phyloP scores from a whole-genome alignment of 371 early-diverging fungal species.

The Encephalitozoon romaleae region DNA sequence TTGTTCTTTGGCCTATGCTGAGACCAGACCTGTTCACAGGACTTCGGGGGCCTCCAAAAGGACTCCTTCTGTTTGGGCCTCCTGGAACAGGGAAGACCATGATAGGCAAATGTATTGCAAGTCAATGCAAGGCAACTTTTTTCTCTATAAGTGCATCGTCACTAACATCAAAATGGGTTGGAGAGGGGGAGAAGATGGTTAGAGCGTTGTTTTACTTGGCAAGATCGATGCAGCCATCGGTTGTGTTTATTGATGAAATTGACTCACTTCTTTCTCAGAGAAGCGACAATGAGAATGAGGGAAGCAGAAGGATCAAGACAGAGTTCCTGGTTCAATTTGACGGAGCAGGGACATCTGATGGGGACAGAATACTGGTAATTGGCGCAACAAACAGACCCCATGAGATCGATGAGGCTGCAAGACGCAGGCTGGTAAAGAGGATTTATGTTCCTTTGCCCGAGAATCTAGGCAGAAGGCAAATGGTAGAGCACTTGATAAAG shows the following conservation, averaged over 20 bases:
- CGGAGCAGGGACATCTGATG: conserved; percentile 67
- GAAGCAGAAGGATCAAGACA: conserved; percentile 74
- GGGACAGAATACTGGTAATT: conserved; percentile 71
- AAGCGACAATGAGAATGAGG: conserved; percentile 76
- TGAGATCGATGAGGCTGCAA: conserved; percentile 77
- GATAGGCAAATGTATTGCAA: conserved; percentile 80
- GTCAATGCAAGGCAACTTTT: conserved; percentile 79
- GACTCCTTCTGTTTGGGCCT: conserved; percentile 62
- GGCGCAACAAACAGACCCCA: conserved; percentile 71
- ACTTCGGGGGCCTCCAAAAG: conserved; percentile 74
- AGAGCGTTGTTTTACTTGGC: conserved; percentile 81
- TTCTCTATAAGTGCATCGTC: conserved; percentile 75
- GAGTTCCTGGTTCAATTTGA: conserved; percentile 73
- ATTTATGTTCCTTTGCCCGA: conserved; percentile 76
- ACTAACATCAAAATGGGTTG: conserved; percentile 83
- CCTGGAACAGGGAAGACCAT: conserved; percentile 79
- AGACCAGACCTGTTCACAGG: conserved; percentile 75
- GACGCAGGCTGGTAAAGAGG: conserved; percentile 69
- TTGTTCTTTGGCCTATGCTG: conserved; percentile 72
- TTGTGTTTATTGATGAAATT: conserved; percentile 77
- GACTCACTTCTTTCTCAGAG: conserved; percentile 79
- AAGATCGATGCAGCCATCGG: conserved; percentile 71
- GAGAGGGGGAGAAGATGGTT: conserved; percentile 88
- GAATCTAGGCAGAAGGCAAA: conserved; percentile 64
- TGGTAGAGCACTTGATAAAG: conserved; percentile 65